phyloP scores from a whole-genome alignment of 805 yeast genomes.

The Lachancea dasiensis region DNA sequence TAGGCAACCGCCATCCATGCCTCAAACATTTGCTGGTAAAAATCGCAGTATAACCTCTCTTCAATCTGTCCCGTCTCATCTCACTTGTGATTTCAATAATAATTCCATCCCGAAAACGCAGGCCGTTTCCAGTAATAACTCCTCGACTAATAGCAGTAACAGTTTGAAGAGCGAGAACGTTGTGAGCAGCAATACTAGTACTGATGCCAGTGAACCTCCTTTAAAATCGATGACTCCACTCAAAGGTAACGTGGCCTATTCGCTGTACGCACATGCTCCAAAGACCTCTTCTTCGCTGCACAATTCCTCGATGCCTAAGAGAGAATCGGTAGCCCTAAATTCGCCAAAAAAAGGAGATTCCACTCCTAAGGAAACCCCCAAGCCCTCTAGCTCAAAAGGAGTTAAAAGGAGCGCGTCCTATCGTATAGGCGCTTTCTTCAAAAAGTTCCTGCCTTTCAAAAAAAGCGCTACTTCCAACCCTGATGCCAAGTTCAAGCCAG shows the following conservation, averaged over 20 bases:
- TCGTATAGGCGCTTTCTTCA: slow-evolving; percentile 13
- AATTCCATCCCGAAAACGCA: slow-evolving; percentile 9
- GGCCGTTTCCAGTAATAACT: slow-evolving; percentile 13
- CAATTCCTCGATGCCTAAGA: background rate
- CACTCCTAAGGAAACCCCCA: too few species aligned
- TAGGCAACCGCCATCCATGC: background rate
- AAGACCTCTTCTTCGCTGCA: background rate
- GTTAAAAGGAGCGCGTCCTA: slow-evolving; percentile 7
- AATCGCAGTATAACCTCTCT: slow-evolving; percentile 3
- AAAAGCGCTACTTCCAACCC: too few species aligned
- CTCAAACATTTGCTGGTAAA: slow-evolving; percentile 1
- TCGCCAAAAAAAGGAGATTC: too few species aligned
- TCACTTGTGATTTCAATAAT: slow-evolving; percentile 2
- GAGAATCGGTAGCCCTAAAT: background rate
- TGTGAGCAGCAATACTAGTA: slow-evolving; percentile 9
- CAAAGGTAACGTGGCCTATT: background rate
- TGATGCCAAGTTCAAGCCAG: too few species aligned
- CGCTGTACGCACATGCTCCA: background rate
- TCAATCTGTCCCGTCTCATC: slow-evolving; percentile 1
- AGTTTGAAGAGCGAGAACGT: slow-evolving; percentile 13
- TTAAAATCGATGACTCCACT: background rate
- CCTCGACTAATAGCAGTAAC: slow-evolving; percentile 11
- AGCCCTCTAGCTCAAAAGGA: background rate
- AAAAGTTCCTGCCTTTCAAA: slow-evolving; percentile 12
- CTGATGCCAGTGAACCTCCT: slow-evolving; percentile 7